phyloP scores from a whole-genome alignment of 805 yeast species.

The Wickerhamomyces rabaulensis region DNA sequence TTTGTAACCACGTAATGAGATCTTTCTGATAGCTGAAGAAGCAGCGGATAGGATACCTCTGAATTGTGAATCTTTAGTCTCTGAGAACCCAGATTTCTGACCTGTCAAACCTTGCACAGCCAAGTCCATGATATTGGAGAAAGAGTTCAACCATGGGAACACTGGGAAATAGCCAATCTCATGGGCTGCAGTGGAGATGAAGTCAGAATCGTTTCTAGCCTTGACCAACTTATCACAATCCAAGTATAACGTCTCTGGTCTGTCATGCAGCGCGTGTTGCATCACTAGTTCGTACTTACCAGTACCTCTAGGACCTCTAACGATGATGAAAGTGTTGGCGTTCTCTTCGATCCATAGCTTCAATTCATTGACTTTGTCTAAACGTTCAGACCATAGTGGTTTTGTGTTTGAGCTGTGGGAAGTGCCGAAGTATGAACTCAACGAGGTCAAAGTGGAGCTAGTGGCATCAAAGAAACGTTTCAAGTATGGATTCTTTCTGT shows the following conservation, averaged over 20 bases:
- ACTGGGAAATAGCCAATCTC: constrained; percentile 91
- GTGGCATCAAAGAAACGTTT: constrained; percentile 31
- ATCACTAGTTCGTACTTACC: constrained; percentile 81
- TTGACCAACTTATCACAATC: constrained; percentile 78
- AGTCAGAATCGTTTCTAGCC: constrained; percentile 66
- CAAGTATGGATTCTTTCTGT: constrained; percentile 35
- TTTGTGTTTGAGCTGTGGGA: constrained; percentile 18
- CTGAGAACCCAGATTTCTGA: constrained; percentile 86
- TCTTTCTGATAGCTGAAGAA: constrained; percentile 64
- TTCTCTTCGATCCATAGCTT: constrained; percentile 82
- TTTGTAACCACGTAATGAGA: constrained; percentile 45
- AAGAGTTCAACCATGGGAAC: constrained; percentile 84
- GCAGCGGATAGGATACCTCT: constrained; percentile 74
- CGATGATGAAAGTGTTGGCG: constrained; percentile 82
- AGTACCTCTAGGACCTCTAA: constrained; percentile 93
- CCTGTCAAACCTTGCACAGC: constrained; percentile 90
- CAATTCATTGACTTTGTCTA: constrained; percentile 61
- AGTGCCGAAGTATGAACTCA: constrained; percentile 8
- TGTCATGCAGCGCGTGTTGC: constrained; percentile 55
- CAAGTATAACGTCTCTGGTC: constrained; percentile 58
- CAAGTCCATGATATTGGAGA: constrained; percentile 75
- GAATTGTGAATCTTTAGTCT: constrained; percentile 74
- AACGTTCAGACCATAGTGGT: constrained; percentile 66
- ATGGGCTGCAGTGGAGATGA: constrained; percentile 61
- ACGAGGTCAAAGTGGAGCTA: constrained; percentile 27